Base-by-base conservation (phyloP, 805 yeast genomes). In the Candida arabinofermentans region DNA sequence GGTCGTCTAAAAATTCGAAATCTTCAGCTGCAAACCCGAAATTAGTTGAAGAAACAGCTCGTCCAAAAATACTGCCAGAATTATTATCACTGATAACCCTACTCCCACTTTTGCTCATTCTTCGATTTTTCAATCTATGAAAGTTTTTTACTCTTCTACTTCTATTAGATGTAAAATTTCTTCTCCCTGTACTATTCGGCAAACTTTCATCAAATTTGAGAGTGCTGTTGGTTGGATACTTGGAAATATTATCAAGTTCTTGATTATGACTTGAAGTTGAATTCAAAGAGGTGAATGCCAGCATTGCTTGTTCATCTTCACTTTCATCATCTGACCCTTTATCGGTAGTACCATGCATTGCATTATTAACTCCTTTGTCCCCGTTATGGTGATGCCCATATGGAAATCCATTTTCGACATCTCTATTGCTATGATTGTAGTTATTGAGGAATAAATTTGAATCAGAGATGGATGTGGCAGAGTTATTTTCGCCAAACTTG, bases 41-140 rank as follows among this genome's bases (percentile, higher is more conserved):
- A 12, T 35, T 50, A 10, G 44, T 37, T 10, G 37, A 24, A 4
- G 55, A 45, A 8, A 40, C 27, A 2, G 44, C 26, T 27, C 48
- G 42, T 16, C 49, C 44, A 19, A 46, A 34, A 13, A 42, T 27
- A 27, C 38, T 43, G 13, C 24, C 29, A 14, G 46, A 18, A 12
- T 44, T 37, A 3, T 45, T 27, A 16, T 51, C 55, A 31, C 54
- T 50, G 10, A 41, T 12, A 12, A 49, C 19, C 12, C 57, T 42
- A 6, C 51, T 44, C 8, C 56, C 70, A 45, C 69, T 66, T 50
- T 72, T 76, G 45, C 79, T 73, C 57, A 72, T 72, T 40, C 86
- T 62, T 44, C 86, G 67, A 32, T 76, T 75, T 29, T 53, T 57
- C 23, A 53, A 39, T 32, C 60, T 44, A 27, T 54, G 53, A 32